Evolutionary conservation across 352 stramenopile genomes (phyloP).

Genomic region (Phytophthora uliginosa): DNA sequence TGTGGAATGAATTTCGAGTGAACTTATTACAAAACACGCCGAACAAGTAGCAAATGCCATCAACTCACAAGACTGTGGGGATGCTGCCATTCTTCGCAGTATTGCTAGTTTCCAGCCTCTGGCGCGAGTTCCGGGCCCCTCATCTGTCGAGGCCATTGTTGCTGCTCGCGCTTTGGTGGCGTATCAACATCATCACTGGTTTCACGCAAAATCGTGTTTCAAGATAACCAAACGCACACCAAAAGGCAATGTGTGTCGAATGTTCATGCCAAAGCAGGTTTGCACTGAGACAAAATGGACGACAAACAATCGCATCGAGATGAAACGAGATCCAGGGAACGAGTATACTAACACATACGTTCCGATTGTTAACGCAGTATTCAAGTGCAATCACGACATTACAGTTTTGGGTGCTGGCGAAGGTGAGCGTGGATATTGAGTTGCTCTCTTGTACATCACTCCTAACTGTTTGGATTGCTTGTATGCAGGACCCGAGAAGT

Average conservation of each 20-base stretch:
- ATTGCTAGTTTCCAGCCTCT: too few relatives aligned
- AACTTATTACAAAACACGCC: too few relatives aligned
- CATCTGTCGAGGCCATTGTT: neutral
- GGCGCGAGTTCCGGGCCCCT: too few relatives aligned
- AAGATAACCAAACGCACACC: neutral
- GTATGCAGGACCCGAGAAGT: neutral
- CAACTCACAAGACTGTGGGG: too few relatives aligned
- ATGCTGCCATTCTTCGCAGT: too few relatives aligned
- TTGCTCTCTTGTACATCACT: too few relatives aligned
- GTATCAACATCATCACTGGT: constrained; percentile 13
- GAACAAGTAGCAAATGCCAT: too few relatives aligned
- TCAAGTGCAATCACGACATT: neutral
- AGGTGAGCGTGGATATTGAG: neutral
- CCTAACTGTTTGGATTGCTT: neutral
- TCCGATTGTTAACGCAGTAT: neutral
- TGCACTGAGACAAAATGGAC: neutral
- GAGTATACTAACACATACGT: neutral
- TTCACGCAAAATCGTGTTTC: constrained; percentile 12
- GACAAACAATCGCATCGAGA: neutral
- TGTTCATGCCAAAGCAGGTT: neutral
- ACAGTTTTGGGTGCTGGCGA: neutral
- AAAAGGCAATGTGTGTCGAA: too few relatives aligned
- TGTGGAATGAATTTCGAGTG: too few relatives aligned
- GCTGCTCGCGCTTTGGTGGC: neutral
- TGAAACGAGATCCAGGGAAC: neutral